Evolutionary conservation across 805 yeast genomes (phyloP), one percentile per base, ranked within the genome.

Genomic region (Blastobotrys peoriensis): DNA sequence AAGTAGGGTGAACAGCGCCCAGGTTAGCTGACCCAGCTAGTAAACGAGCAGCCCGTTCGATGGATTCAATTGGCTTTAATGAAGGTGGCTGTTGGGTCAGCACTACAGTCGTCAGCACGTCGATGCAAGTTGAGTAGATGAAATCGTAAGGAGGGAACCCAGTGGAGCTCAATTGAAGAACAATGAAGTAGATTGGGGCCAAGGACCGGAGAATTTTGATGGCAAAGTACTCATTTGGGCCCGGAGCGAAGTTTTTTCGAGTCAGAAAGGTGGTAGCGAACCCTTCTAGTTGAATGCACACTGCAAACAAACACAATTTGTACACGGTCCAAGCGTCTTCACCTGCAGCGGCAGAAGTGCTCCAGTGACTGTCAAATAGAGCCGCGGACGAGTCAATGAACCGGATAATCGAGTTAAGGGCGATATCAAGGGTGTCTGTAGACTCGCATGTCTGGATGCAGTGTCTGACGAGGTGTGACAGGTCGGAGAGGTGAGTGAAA

Each of bases 91-190:
- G 59, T 53, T 45, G 40, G 17, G 59, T 69, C 34, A 55, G 54
- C 30, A 25, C 13, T 13, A 13, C 8, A 25, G 30, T 25, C 10
- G 30, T 25, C 36, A 66, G 56, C 0, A 63, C 58, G 48, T 78
- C 83, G 2, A 76, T 45, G 8, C 76, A 55, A 3, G 78, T 62
- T 36, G 71, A 65, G 50, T 76, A 76, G 13, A 79, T 76, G 58
- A 78, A 81, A 52, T 79, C 78, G 59, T 78, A 82, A 9, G 76
- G 69, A 3, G 52, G 50, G 40, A 61, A 60, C 10, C 60, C 62
- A 3, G 48, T 53, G 9, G 49, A 40, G 27, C 44, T 41, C 35
- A 61, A 45, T 9, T 52, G 45, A 5, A 47, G 41, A 8, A 61
- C 54, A 8, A 60, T 46, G 33, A 58, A 60, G 41, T 60, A 53